Conservation (phyloP, 2,329 filamentous ascomycete genomes). For the Coleophoma cylindrospora region DNA sequence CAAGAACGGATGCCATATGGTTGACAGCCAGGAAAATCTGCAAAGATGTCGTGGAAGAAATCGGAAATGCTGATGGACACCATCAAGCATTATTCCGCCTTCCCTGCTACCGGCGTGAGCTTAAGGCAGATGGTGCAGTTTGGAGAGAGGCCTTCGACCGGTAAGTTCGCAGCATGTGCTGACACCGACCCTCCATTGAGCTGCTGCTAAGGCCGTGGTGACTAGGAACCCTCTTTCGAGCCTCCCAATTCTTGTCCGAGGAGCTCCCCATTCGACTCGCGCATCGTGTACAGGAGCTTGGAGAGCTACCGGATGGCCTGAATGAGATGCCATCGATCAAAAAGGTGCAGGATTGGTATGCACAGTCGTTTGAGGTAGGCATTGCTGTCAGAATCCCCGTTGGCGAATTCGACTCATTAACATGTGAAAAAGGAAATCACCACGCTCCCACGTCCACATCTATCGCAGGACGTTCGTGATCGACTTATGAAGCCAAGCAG, state of each 20-base stretch:
- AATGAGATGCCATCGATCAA: constrained; percentile 97
- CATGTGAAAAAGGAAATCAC: constrained; percentile 74
- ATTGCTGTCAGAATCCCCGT: not conserved
- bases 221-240: constrained; percentile 88
- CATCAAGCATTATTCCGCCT: constrained; percentile 95
- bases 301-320: constrained; percentile 87
- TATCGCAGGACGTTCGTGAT: constrained; percentile 71
- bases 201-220: constrained; percentile 5
- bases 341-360: constrained; percentile 96
- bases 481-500: constrained; percentile 68
- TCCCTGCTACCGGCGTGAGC: constrained; percentile 93
- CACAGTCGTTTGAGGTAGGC: constrained; percentile 94
- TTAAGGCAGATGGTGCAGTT: constrained; percentile 99
- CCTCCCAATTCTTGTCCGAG: constrained; percentile 96
- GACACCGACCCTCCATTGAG: not conserved
- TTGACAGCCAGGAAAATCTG: constrained; percentile 17
- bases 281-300: constrained; percentile 92
- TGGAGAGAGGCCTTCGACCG: constrained; percentile 86
- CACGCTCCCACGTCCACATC: constrained; percentile 69
- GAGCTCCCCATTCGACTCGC: constrained; percentile 95
- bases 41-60: constrained; percentile 87
- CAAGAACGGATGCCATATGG: constrained; percentile 16
- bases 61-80: constrained; percentile 89
- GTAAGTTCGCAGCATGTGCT: constrained; percentile 43
- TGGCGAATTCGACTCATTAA: constrained; percentile 11